Evolutionary conservation across 2,329 filamentous ascomycete species (phyloP).

Genomic region (Talaromyces islandicus): DNA sequence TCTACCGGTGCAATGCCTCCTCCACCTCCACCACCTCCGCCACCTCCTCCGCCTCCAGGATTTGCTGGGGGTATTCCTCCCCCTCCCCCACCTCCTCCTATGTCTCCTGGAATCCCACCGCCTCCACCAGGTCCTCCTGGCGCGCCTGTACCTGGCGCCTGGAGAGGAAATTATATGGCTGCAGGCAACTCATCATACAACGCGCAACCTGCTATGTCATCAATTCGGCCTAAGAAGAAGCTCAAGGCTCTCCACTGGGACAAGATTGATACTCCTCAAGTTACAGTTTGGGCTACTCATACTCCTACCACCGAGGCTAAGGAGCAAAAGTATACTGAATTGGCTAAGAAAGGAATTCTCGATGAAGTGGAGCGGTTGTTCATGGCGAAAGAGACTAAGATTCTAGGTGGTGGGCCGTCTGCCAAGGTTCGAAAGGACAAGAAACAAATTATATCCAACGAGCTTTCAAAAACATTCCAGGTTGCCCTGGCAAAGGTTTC

Average conservation of each 20-base stretch:
- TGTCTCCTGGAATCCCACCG: slow-evolving; percentile 39
- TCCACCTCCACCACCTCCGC: slow-evolving; percentile 18
- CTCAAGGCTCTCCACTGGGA: slow-evolving; percentile 99
- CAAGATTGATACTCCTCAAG: slow-evolving; percentile 87
- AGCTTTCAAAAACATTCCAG: slow-evolving; percentile 84
- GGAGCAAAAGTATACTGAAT: slow-evolving; percentile 91
- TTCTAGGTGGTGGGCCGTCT: slow-evolving; percentile 60
- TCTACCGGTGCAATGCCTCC: slow-evolving; percentile 21
- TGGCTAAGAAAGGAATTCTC: slow-evolving; percentile 89
- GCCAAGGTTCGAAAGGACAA: slow-evolving; percentile 81
- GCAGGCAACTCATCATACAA: slow-evolving; percentile 50
- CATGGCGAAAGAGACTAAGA: slow-evolving; percentile 93
- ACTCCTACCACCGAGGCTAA: slow-evolving; percentile 79
- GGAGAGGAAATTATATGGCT: slow-evolving; percentile 67
- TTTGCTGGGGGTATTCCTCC: slow-evolving; percentile 33
- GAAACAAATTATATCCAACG: slow-evolving; percentile 91
- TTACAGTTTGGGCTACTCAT: slow-evolving; percentile 88
- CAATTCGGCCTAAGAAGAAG: slow-evolving; percentile 94
- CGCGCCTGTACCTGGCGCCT: slow-evolving; percentile 51
- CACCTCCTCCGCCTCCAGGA: slow-evolving; percentile 30
- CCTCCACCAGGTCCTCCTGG: slow-evolving; percentile 56
- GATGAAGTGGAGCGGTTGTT: slow-evolving; percentile 98
- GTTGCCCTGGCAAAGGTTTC: slow-evolving; percentile 94
- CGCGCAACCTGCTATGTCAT: slow-evolving; percentile 63
- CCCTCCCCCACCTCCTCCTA: slow-evolving; percentile 46